Evolutionary conservation across 2,329 filamentous ascomycete genomes (phyloP).

Genomic region (Aspergillus flavus): DNA sequence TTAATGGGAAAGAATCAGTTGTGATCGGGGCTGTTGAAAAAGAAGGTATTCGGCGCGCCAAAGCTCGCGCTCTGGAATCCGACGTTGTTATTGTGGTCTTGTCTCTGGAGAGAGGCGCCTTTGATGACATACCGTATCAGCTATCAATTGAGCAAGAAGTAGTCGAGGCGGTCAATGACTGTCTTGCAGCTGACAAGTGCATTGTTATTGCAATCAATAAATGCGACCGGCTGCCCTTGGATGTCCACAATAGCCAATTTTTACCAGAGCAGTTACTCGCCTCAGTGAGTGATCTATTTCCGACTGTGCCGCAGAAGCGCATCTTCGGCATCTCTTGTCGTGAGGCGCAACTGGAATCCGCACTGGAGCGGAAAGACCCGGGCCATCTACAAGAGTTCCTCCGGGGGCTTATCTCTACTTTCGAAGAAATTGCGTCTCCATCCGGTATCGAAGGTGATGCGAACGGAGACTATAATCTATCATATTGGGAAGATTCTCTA

Average conservation of each 20-base stretch:
- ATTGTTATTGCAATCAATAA: slow-evolving; percentile 66
- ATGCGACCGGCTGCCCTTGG: slow-evolving; percentile 50
- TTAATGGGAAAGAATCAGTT: slow-evolving; percentile 13
- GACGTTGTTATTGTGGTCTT: slow-evolving; percentile 83
- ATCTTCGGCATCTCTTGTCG: slow-evolving; percentile 74
- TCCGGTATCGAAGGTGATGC: slow-evolving; percentile 35
- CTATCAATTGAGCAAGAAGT: slow-evolving; percentile 59
- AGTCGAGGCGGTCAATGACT: slow-evolving; percentile 54
- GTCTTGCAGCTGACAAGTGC: slow-evolving; percentile 52
- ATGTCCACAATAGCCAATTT: slow-evolving; percentile 15
- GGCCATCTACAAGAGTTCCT: slow-evolving; percentile 72
- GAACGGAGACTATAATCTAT: slow-evolving; percentile 56
- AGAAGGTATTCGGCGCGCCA: slow-evolving; percentile 88
- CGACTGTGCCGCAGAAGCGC: slow-evolving; percentile 46
- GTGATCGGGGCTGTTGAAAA: slow-evolving; percentile 74
- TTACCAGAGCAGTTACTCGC: slow-evolving; percentile 35
- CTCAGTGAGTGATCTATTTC: slow-evolving; percentile 44
- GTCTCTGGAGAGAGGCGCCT: slow-evolving; percentile 62
- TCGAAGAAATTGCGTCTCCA: slow-evolving; percentile 54
- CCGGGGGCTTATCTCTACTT: slow-evolving; percentile 65
- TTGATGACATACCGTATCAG: slow-evolving; percentile 29
- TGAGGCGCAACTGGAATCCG: slow-evolving; percentile 47
- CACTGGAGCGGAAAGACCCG: slow-evolving; percentile 47
- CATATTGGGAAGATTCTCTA: slow-evolving; percentile 77
- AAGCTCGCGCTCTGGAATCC: slow-evolving; percentile 76